Evolutionary conservation across 208 protist species (phyloP).

Genomic region (Leishmania amazonensis): DNA sequence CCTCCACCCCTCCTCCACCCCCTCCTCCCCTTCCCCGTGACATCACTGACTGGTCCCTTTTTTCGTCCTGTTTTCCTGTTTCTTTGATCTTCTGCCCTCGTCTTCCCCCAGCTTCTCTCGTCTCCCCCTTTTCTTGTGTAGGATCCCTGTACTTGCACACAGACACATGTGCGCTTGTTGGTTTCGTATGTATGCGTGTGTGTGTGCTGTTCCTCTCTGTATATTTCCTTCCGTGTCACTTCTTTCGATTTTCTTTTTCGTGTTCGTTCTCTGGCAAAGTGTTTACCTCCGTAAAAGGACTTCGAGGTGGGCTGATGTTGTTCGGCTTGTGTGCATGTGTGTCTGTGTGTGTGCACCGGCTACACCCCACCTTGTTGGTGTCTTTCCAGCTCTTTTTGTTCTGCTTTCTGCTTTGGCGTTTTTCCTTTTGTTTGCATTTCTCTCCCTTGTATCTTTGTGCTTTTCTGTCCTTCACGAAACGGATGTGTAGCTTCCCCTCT

Average conservation of each 20-base stretch:
- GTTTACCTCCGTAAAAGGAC: not conserved
- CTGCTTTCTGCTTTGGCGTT: not conserved
- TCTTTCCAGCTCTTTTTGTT: not conserved
- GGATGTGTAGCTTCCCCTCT: not conserved
- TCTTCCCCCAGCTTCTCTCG: not conserved
- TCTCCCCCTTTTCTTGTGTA: not conserved
- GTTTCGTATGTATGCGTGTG: slow-evolving; percentile 12
- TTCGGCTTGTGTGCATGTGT: not conserved
- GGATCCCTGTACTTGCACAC: not conserved
- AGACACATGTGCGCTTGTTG: not conserved
- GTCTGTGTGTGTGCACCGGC: not conserved
- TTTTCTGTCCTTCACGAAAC: not conserved
- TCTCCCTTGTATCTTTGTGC: not conserved
- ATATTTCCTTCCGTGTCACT: slow-evolving; percentile 9
- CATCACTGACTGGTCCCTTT: not conserved
- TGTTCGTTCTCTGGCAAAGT: not conserved
- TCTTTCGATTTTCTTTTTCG: slow-evolving; percentile 2
- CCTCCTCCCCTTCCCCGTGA: not conserved
- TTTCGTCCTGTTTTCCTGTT: not conserved
- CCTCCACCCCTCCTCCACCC: not conserved
- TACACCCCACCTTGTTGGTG: not conserved
- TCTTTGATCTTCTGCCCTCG: not conserved
- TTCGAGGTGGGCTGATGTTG: not conserved
- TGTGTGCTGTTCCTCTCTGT: not conserved
- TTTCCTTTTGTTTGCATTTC: not conserved